Evolutionary conservation across 306 rosid genomes (phyloP).

Genomic region (Benincasa hispida): DNA sequence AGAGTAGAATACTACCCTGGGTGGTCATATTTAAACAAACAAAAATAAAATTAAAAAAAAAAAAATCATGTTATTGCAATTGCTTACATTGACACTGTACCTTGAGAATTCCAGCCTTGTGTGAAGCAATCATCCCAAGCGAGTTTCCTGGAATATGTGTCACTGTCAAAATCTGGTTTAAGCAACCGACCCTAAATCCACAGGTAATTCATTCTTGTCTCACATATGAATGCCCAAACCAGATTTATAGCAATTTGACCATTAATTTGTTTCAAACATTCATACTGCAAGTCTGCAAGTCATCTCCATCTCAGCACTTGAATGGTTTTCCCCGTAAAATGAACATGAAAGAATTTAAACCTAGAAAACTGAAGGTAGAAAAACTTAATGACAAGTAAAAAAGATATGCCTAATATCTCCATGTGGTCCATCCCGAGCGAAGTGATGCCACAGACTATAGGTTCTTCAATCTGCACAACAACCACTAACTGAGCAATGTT

Average conservation of each 20-base stretch:
- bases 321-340: background rate
- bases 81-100: slow-evolving; percentile 20
- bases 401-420: slow-evolving; percentile 42
- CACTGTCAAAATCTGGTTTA: background rate
- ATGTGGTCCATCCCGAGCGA: slow-evolving; percentile 73
- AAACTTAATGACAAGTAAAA: slow-evolving; percentile 5
- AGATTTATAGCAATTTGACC: background rate
- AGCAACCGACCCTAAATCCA: background rate
- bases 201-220: background rate
- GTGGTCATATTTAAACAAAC: slow-evolving; percentile 15
- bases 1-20: slow-evolving; percentile 18
- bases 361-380: slow-evolving; percentile 9
- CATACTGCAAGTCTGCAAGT: background rate
- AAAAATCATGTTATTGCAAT: slow-evolving; percentile 16
- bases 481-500: background rate
- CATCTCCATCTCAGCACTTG: background rate
- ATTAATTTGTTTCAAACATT: background rate
- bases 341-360: background rate
- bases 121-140: slow-evolving; percentile 49
- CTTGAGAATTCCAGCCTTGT: slow-evolving; percentile 78
- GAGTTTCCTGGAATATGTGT: slow-evolving; percentile 38
- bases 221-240: background rate
- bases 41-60: background rate
- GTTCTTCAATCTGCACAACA: slow-evolving; percentile 45
- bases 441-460: slow-evolving; percentile 66